Percentiles rank a stretch among this genome's conserved stretches.
phyloP scores from a whole-genome alignment of 2,329 filamentous ascomycete genomes.

The Cordyceps militaris region DNA sequence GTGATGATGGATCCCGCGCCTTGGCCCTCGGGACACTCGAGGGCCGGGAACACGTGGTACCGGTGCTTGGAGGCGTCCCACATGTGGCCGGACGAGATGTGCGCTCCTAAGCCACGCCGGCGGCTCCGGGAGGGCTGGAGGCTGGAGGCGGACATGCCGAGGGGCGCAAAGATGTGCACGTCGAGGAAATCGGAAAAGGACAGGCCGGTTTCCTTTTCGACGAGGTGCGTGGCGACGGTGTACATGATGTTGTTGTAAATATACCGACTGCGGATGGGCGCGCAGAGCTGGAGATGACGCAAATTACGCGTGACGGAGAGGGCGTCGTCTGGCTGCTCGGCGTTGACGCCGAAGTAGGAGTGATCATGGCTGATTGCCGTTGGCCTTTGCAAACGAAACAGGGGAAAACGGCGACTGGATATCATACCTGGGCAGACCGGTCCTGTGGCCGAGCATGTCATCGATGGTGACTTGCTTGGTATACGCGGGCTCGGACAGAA shows the following conservation, averaged over 20 bases:
- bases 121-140: neutral
- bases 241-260: constrained; percentile 12
- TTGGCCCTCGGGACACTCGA: constrained; percentile 5
- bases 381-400: neutral
- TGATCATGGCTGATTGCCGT: neutral
- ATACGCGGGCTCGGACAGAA: constrained; percentile 4
- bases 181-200: constrained; percentile 8
- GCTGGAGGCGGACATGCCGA: constrained; percentile 4
- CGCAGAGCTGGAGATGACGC: constrained; percentile 7
- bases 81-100: constrained; percentile 2
- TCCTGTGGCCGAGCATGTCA: constrained; percentile 10
- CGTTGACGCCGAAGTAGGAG: constrained; percentile 4
- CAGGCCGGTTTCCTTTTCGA: neutral
- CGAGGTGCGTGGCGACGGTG: constrained; percentile 9
- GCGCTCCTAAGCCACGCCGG: neutral
- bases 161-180: neutral
- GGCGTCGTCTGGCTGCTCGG: constrained; percentile 1
- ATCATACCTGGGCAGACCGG: constrained; percentile 5
- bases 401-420: too few species aligned
- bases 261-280: constrained; percentile 6
- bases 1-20: constrained; percentile 10
- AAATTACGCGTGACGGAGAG: constrained; percentile 10
- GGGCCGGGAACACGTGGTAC: neutral
- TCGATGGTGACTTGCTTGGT: constrained; percentile 11
- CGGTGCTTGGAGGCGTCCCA: neutral